Evolutionary conservation across 768 basidiomycete genomes (phyloP).

Genomic region (Boletus barrowsii): DNA sequence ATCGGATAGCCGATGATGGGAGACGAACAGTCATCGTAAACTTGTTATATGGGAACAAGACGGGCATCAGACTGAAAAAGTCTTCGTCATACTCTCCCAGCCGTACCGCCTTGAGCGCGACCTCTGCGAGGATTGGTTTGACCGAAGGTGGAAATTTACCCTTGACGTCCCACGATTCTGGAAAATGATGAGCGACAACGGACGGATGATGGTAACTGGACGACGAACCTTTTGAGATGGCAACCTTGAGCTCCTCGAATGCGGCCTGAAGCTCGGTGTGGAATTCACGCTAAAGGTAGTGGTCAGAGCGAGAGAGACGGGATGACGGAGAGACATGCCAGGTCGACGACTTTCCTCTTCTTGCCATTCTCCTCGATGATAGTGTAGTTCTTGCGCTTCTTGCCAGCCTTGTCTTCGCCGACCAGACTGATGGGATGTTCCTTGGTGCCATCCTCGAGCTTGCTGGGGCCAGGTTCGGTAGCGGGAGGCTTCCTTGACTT

Average conservation of each 20-base stretch:
- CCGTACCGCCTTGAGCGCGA: constrained; percentile 74
- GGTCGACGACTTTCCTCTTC: constrained; percentile 67
- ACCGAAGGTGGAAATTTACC: constrained; percentile 86
- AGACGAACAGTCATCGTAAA: constrained; percentile 83
- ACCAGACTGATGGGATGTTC: constrained; percentile 50
- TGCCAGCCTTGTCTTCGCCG: constrained; percentile 38
- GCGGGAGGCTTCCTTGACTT: constrained; percentile 54
- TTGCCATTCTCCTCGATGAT: constrained; percentile 56
- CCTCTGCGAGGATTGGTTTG: constrained; percentile 66
- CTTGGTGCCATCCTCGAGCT: constrained; percentile 41
- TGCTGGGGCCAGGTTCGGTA: constrained; percentile 23
- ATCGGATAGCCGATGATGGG: not conserved
- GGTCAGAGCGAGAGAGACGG: not conserved
- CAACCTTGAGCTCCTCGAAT: constrained; percentile 56
- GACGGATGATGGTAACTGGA: not conserved
- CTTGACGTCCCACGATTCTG: constrained; percentile 77
- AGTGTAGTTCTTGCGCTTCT: constrained; percentile 57
- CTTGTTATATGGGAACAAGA: constrained; percentile 89
- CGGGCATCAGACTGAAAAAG: constrained; percentile 87
- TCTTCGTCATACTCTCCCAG: constrained; percentile 90
- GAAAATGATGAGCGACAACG: not conserved
- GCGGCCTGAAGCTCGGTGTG: constrained; percentile 63
- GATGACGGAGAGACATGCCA: constrained; percentile 39
- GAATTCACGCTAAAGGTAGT: constrained; percentile 52
- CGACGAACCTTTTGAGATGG: constrained; percentile 56